These are phyloP conservation scores for Leptoxyphium fumago DNA, from an alignment of 2,329 filamentous ascomycete species.

Conservation along the genomic window DNA sequence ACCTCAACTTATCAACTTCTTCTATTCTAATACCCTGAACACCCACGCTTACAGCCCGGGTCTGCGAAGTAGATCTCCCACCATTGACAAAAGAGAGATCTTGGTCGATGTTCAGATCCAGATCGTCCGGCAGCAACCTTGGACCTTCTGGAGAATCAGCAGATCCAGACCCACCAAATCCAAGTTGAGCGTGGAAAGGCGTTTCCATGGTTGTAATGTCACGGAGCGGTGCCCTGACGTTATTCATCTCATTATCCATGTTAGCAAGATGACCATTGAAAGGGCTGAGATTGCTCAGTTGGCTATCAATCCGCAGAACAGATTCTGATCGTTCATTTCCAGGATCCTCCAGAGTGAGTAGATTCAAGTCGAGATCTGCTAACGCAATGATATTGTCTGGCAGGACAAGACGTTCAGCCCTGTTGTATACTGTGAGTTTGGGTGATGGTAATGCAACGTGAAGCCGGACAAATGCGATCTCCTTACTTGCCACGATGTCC, in stretches of 20 bases:
- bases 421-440: conserved; percentile 24
- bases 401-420: conserved; percentile 61
- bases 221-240: conserved; percentile 31
- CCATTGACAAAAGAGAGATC: too few relatives aligned
- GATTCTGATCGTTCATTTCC: background rate
- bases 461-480: background rate
- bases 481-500: conserved; percentile 53
- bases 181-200: conserved; percentile 6
- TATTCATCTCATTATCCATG: conserved; percentile 22
- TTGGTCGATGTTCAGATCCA: too few relatives aligned
- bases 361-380: conserved; percentile 44
- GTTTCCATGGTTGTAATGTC: conserved; percentile 25
- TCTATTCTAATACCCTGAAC: too few relatives aligned
- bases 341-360: conserved; percentile 14
- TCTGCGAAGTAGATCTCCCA: too few relatives aligned
- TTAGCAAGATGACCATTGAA: conserved; percentile 13
- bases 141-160: background rate
- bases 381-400: conserved; percentile 72
- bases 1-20: too few relatives aligned
- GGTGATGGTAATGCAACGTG: conserved; percentile 1
- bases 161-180: background rate
- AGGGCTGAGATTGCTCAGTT: conserved; percentile 23
- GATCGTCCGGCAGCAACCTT: background rate
- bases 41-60: too few relatives aligned
- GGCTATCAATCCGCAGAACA: background rate